Evolutionary conservation across 495 filamentous ascomycete species (phyloP).

Genomic region (Neurospora cerealis): DNA sequence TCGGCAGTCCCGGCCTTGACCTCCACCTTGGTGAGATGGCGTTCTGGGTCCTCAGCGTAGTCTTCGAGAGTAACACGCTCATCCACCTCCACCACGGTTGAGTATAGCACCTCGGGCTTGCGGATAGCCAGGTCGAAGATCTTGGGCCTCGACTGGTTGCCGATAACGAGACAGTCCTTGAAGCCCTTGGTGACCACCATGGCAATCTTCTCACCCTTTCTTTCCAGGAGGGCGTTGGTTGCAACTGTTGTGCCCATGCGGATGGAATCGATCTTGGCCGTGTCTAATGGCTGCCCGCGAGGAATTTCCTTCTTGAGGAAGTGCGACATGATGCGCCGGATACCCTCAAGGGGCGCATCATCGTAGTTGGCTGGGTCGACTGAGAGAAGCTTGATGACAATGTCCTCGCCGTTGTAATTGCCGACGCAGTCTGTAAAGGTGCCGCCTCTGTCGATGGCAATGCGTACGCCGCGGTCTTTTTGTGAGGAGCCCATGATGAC

Average conservation of each 20-base stretch:
- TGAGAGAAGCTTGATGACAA: constrained; percentile 84
- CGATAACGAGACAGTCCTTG: constrained; percentile 80
- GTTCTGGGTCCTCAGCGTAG: constrained; percentile 71
- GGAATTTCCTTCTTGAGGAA: constrained; percentile 69
- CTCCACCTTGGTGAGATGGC: constrained; percentile 40
- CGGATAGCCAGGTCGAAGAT: constrained; percentile 78
- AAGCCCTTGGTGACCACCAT: constrained; percentile 91
- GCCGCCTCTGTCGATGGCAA: constrained; percentile 57
- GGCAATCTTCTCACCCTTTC: constrained; percentile 88
- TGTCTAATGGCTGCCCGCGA: constrained; percentile 73
- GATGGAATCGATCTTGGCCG: constrained; percentile 71
- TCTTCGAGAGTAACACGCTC: constrained; percentile 83
- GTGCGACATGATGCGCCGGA: constrained; percentile 77
- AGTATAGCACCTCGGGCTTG: constrained; percentile 71
- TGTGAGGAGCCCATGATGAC: constrained; percentile 2
- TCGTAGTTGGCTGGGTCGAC: constrained; percentile 82
- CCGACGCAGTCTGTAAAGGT: constrained; percentile 67
- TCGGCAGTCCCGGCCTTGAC: constrained; percentile 35
- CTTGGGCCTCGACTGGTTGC: constrained; percentile 72
- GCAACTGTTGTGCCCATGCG: constrained; percentile 88
- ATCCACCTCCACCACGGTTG: constrained; percentile 65
- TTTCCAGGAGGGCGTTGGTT: constrained; percentile 80
- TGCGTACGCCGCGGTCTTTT: constrained; percentile 39
- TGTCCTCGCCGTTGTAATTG: constrained; percentile 53
- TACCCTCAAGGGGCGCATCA: constrained; percentile 85